Conservation (phyloP, 2,329 filamentous ascomycete species). For the Microcera coccophila region DNA sequence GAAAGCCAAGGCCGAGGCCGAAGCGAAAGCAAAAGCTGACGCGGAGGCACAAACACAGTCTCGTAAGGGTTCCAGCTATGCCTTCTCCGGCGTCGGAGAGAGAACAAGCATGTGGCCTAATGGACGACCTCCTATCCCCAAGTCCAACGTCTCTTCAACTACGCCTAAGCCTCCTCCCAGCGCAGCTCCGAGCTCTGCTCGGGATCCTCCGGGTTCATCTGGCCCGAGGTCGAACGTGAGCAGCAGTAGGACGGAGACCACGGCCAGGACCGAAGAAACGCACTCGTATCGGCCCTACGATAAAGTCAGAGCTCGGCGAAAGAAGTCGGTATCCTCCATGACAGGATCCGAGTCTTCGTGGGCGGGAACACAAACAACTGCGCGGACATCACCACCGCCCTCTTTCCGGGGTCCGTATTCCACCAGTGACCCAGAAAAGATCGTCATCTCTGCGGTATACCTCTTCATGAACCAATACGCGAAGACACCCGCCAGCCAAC, state of each 20-base stretch:
- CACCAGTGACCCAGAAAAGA: slow-evolving; percentile 91
- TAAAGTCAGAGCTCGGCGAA: slow-evolving; percentile 53
- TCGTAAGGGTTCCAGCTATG: slow-evolving; percentile 53
- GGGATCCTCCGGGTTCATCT: slow-evolving; percentile 40
- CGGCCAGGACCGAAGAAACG: slow-evolving; percentile 37
- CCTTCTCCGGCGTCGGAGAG: slow-evolving; percentile 63
- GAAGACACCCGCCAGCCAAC: slow-evolving; percentile 83
- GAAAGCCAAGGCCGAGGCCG: slow-evolving; percentile 29
- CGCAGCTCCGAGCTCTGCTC: slow-evolving; percentile 17
- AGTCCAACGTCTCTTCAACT: slow-evolving; percentile 23
- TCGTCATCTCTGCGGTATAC: slow-evolving; percentile 91
- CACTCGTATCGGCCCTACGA: slow-evolving; percentile 77
- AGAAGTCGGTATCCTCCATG: slow-evolving; percentile 64
- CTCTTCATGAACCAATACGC: slow-evolving; percentile 86
- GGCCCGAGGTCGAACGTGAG: slow-evolving; percentile 57
- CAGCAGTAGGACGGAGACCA: slow-evolving; percentile 33
- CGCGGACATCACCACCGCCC: slow-evolving; percentile 77
- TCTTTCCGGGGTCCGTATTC: slow-evolving; percentile 74
- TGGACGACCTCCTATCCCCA: slow-evolving; percentile 46
- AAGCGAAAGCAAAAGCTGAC: slow-evolving; percentile 28
- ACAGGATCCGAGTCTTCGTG: slow-evolving; percentile 75
- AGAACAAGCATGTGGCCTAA: slow-evolving; percentile 67
- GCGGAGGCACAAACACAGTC: slow-evolving; percentile 28
- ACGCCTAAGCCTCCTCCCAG: slow-evolving; percentile 21
- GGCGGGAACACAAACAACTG: slow-evolving; percentile 77